Evolutionary conservation across 2,329 filamentous ascomycete genomes (phyloP), one percentile per base, ranked within the genome.

Genomic region (Aureobasidium namibiae): DNA sequence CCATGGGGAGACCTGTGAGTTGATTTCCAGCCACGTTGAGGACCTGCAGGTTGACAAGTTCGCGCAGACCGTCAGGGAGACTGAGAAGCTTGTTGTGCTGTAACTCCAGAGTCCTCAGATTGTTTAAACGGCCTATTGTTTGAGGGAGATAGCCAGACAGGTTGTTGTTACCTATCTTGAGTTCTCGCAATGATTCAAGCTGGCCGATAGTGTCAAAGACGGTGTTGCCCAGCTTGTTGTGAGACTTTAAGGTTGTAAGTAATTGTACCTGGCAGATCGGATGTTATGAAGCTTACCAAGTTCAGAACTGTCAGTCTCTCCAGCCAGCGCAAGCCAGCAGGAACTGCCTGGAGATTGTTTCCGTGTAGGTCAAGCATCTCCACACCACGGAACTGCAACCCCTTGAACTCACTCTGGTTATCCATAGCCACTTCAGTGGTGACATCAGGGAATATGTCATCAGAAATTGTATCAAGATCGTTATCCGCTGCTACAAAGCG

Each of bases 401-500:
- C 88, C 60, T 80, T 78, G 4, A 79, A 78, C 26, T 34, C 24
- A 39, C 88, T 81, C n/a, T 87, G 85, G 16, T 88, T 83, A 18
- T 88, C 83, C 31, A 85, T 80, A 39, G 84, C 71, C 18, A 82
- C 77, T 41, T 80, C 74, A 5, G 70, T 58, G 24, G 75, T 71
- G 21, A 80, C 73, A 65, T 96, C 91, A 0, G 92, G 92, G 65
- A 97, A 96, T 18, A 91, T 77, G 1, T 78, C 75, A 18, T 94
- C 89, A 2, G 84, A 82, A 34, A 97, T 78, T 33, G 78, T 77
- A 66, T 89, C 84, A 49, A 99, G 73, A 67, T 96, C 89, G 67
- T 99, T 97, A 68, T 96, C 91, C 9, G 92, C 91, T 6, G 89
- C 91, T 63, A 94, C 83, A 52, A 97, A 85, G 62, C 88, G 85